Evolutionary conservation across 441 rosid genomes (phyloP), one percentile per base, ranked within the genome.

Genomic region (Populus trichocarpa): DNA sequence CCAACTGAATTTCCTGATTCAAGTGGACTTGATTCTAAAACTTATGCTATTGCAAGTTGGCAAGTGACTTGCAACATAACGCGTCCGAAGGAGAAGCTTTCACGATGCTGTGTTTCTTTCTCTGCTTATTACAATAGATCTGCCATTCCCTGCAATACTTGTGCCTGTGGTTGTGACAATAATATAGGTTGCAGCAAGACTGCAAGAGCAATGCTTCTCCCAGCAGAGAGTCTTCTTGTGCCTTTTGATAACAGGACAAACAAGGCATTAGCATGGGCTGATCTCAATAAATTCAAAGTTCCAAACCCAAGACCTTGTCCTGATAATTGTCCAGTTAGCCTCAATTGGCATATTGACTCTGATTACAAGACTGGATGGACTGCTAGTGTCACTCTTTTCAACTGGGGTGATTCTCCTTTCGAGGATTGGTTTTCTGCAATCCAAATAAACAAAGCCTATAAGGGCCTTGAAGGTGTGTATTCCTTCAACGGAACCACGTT

Each of bases 61-160:
- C 97, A 93, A 77, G 78, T 95, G 1, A 76, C 87, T 2, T 93
- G 99, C 86, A 93, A 93, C 84, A 91, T 93, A 20, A 84, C 94
- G 0, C 86, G 81, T 22, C 95, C 97, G 1, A 90, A 91, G 83
- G 78, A 75, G 11, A 68, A 83, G 40, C 84, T 86, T 61, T 76
- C 99, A 0, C 84, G 84, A 65, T 95, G 98, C 61, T 93, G 98
- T 20, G 99, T 92, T 46, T 92, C 99, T 3, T 93, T 89, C 89
- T 93, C 98, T 9, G 98, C 98, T 40, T 95, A 87, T 68, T 95
- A 93, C 86, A 92, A 90, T 33, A 91, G 86, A 13, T 90, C 97
- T 2, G 90, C 87, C 23, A 86, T 95, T 42, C 98, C 98, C 2
- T 95, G 99, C 84, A 87, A 81, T 63, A 90, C 98, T 2, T 95